Evolutionary conservation across 2,329 filamentous ascomycete species (phyloP), one percentile per base, ranked within the genome.

Genomic region (Claviceps pusilla): DNA sequence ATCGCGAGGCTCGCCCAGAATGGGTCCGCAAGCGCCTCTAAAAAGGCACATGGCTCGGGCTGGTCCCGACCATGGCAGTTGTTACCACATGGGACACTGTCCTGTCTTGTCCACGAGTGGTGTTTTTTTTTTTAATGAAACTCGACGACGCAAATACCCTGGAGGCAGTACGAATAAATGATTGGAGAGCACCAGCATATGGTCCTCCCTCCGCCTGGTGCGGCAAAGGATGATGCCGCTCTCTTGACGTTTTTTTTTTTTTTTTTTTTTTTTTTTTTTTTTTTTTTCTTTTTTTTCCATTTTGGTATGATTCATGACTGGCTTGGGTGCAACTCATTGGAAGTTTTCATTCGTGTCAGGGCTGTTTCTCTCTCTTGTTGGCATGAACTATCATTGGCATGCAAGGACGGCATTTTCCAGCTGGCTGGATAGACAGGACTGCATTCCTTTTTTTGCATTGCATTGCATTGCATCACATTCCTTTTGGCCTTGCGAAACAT

Each of bases 1-100:
- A 51, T 33, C 49, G 52, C 37, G 55, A 56, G 39, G 47, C 42
- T 54, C 52, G 43, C 14, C 55, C 55, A 10, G 55, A 54, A 39
- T 50, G 55, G 55, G 37, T 47, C n/a, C 52, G 52, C 28, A 53
- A 53, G 51, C 54, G 54, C 11, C n/a, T 56, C 35, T 55, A 19
- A 19, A 53, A 43, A 31, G 33, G 35, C 16, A 24, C 33, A 31
- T n/a, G 51, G 19, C 14, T 45, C 47, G 12, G 42, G 33, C 28
- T 28, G 28, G 41, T 41, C 29, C 24, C 42, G 50, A 48, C 9
- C 35, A 37, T 37, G 35, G 10, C 9, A 33, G 4, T 37, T 37
- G 7, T 37, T 11, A 19, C 19, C 19, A 19, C 19, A 19, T 19
- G 19, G 19, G 19, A 19, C 19, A 19, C 19, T 19, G 19, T 19